Evolutionary conservation across 202 grass and related monocot species (phyloP), one percentile per base, ranked within the genome.

Genomic region (Musa balbisiana): DNA sequence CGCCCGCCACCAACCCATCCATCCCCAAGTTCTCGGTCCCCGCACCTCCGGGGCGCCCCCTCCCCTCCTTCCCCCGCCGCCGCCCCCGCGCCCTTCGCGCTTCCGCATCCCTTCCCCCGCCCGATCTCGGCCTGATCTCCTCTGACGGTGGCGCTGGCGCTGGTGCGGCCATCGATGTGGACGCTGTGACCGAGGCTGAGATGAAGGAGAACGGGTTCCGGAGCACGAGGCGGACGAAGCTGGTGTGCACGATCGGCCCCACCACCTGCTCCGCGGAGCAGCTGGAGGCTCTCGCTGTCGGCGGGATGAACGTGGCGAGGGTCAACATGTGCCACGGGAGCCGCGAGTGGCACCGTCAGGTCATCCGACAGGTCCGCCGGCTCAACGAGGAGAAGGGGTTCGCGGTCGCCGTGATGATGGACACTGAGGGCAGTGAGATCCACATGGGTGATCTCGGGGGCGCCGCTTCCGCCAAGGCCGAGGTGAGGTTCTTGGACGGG

Each of bases 321-420:
- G 49, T 77, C 55, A 77, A 77, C 59, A 77, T 77, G 75, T 77
- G 75, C 75, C 62, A 77, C n/a, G 75, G 60, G 4, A 77, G 20
- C 0, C 75, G 49, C 8, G 75, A 77, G 49, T 77, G 75, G 75
- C 75, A 77, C 49, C 75, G 60, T 62, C 12, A 64, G 33, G 75
- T 77, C 49, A 65, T 77, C 62, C 75, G 60, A 13, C 59, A 77
- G 75, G 49, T 77, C 60, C 75, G 75, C 20, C 43, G 49, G 49
- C 75, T 77, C 62, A 77, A 77, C 75, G 75, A 77, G 43, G 75
- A 53, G 75, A 77, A 77, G 20, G 75, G 75, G 13, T 77, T 77
- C n/a, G 75, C 75, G 8, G 75, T 77, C 2, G 75, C 75, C 22
- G 49, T 77, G 59, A 77, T 77, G 75, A 52, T 77, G 60, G 75